Evolutionary conservation across 306 rosid species (phyloP).

Genomic region (Comarum palustre): DNA sequence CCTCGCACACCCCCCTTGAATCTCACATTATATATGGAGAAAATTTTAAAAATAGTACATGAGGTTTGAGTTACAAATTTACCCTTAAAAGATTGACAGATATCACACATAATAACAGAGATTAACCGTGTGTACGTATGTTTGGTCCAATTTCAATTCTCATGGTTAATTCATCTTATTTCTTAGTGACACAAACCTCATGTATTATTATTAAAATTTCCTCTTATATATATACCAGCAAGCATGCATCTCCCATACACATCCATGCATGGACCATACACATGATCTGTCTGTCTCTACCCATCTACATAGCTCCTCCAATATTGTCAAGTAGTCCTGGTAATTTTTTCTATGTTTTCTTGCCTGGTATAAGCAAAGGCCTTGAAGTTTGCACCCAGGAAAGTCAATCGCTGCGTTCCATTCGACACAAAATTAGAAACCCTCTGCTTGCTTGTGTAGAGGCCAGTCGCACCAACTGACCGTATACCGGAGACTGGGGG

Average conservation of each 20-base stretch:
- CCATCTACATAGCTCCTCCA: background rate
- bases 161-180: too few species aligned
- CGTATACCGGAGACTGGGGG: background rate
- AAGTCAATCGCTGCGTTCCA: slow-evolving; percentile 42
- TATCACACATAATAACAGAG: too few species aligned
- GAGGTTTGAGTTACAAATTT: too few species aligned
- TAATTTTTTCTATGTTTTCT: background rate
- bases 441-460: background rate
- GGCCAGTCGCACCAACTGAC: background rate
- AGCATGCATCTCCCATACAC: background rate
- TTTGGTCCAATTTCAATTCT: too few species aligned
- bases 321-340: background rate
- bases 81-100: too few species aligned
- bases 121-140: too few species aligned
- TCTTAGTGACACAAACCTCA: too few species aligned
- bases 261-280: background rate
- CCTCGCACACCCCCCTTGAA: slow-evolving; percentile 16
- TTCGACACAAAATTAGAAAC: slow-evolving; percentile 10
- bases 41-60: too few species aligned
- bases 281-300: background rate
- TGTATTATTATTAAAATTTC: too few species aligned
- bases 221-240: background rate
- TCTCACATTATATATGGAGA: slow-evolving; percentile 23
- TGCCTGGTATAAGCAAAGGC: background rate
- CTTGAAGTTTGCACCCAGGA: background rate